Evolutionary conservation across 2,329 filamentous ascomycete genomes (phyloP), one percentile per base, ranked within the genome.

Genomic region (Teratosphaeriaceae sp.): DNA sequence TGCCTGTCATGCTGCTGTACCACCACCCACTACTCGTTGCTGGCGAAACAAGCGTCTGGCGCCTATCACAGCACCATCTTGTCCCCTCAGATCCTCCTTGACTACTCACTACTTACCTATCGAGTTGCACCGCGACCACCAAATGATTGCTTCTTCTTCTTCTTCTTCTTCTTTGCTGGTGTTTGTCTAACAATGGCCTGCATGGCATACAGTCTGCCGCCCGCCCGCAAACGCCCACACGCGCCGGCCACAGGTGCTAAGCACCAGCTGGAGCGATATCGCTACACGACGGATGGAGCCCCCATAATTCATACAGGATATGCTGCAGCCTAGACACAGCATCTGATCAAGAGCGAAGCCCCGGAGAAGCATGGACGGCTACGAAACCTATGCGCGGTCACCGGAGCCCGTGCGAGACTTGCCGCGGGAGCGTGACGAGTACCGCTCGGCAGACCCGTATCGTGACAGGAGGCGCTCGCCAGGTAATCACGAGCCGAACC

Each of bases 151-250:
- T 46, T 51, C 56, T 47, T 53, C n/a, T n/a, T n/a, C n/a, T 44
- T 54, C 18, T 39, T 56, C 49, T 45, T 18, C 41, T 18, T 19
- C 41, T 39, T 42, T 46, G 42, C 40, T 51, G 47, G 48, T 46
- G 36, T 44, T 47, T 46, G 40, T 52, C 53, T 56, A 51, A 56
- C 53, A 50, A 41, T 46, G 38, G 49, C 51, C 48, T 47, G 45
- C 47, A 50, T 54, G 54, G 50, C 52, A 53, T 49, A 56, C 50
- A 58, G 54, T 51, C 54, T 42, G 20, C 37, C 23, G 33, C 27
- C 45, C 42, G 33, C 39, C 51, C 31, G 29, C 36, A 23, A 44
- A 16, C 41, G 20, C 16, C 40, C 21, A 22, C 7, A 31, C 37
- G 43, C 38, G n/a, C n/a, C 20, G n/a, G 22, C 37, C 11, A 23